Evolutionary conservation across 805 yeast species (phyloP), one percentile per base, ranked within the genome.

Genomic region (Kurtzmaniella fragi): DNA sequence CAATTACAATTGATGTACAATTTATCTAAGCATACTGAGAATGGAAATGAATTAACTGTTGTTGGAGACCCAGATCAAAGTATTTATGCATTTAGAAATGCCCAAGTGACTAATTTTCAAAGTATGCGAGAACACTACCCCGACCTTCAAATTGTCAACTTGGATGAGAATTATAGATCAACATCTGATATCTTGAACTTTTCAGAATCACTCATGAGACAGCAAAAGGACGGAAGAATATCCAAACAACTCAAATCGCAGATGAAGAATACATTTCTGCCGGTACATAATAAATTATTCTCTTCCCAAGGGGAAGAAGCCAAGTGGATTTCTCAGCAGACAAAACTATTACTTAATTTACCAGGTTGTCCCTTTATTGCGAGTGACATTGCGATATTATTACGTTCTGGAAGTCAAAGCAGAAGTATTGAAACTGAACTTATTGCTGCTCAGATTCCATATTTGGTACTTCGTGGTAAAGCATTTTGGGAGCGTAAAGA

Each of bases 61-160:
- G 97, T 91, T 2, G 99, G 99, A 1, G 99, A 91, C 54, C 96
- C 96, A 0, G 96, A 93, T 58, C 99, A 91, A 59, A 82, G 95
- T 53, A 91, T 91, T 16, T 91, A 93, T 57, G 88, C 83, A 0
- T 91, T 91, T 49, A 67, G 98, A 43, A 80, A 82, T 50, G 97
- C 97, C 0, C 78, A 79, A 28, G 69, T 82, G 1, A 62, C 67
- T 13, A 89, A 85, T 50, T 86, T 90, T 49, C 61, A 62, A 31
- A 64, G 64, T 11, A 78, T 88, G 85, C 57, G 62, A 31, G 39
- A 47, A 0, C 53, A 64, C 42, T 73, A 76, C 16, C 5, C n/a
- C 9, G 10, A 25, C 5, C 11, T 31, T 3, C 46, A 48, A 31
- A 50, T 64, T 4, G 62, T 80, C 1, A 58, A 68, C 8, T 65